Base-by-base conservation (phyloP, 192 early-diverging fungal species). In the Geranomyces variabilis region DNA sequence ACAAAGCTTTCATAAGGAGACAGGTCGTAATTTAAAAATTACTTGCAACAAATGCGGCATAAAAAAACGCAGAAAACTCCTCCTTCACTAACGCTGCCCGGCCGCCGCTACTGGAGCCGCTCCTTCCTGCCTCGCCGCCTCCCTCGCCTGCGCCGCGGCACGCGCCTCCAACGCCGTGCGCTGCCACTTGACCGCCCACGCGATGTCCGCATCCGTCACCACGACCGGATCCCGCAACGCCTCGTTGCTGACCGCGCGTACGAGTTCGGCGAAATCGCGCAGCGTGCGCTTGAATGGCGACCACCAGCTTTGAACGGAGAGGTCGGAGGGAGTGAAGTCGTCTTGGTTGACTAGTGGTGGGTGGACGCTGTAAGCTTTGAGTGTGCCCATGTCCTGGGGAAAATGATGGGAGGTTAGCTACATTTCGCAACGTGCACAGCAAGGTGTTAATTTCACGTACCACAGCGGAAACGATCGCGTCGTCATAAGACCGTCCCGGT, bases 331-430 rank as follows among this genome's bases (percentile, higher is more conserved):
- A 1, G 26, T 55, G 19, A 30, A 21, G 17, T 49, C 30, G 28
- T 55, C 48, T 31, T 67, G 66, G 33, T 49, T 36, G 26, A 67
- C 51, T n/a, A 67, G 53, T 14, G 66, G 66, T 36, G 66, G 66
- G 34, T 67, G 66, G 17, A 67, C 33, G 47, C 49, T 55, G 53
- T 67, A 67, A 3, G 66, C 66, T 49, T 31, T 49, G 1, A 67
- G 17, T 6, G 34, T 30, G 13, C 51, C 51, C 15, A 65, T 28
- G 41, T 65, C 29, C 58, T 60, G 58, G 17, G 19, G 29, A 60
- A 4, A 60, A 19, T 8, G 29, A 14, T 8, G 14, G 14, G 51
- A 55, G 51, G 7, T 24, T 28, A 3, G 21, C 21, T 8, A 55
- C 6, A 15, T 19, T 24, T 28, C 51, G 21, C 21, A 55, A 55